phyloP scores from a whole-genome alignment of 2,329 filamentous ascomycete species.

The Ophiostoma quercus region DNA sequence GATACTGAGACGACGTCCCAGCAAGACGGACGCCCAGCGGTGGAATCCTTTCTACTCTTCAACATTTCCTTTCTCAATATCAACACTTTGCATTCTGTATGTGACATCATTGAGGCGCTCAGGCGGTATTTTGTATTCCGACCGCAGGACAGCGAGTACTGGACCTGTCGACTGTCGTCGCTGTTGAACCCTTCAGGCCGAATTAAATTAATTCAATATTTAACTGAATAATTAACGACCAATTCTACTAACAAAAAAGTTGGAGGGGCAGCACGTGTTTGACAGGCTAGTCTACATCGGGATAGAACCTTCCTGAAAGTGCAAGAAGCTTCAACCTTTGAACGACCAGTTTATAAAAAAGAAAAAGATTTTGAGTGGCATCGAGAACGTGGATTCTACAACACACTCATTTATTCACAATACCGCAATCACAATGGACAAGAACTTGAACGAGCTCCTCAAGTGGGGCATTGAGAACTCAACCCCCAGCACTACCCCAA shows the following conservation, averaged over 20 bases:
- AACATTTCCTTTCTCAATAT: not conserved
- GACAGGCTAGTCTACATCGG: conserved; percentile 30
- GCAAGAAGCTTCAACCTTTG: conserved; percentile 27
- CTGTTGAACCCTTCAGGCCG: not conserved
- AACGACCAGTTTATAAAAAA: conserved; percentile 1
- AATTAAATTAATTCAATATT: not conserved
- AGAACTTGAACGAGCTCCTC: conserved; percentile 36
- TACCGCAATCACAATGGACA: conserved; percentile 31
- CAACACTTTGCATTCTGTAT: not conserved
- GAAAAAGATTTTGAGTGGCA: not conserved
- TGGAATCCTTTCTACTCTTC: not conserved
- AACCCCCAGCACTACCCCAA: not conserved
- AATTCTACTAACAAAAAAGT: not conserved
- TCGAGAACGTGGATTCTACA: not conserved
- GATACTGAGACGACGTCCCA: not conserved
- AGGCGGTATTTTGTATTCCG: not conserved
- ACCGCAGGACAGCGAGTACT: not conserved
- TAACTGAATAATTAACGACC: not conserved
- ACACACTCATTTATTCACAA: conserved; percentile 4
- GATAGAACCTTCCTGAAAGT: conserved; percentile 36
- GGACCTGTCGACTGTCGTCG: not conserved
- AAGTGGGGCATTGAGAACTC: conserved; percentile 37
- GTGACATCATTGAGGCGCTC: conserved; percentile 9
- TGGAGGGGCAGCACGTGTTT: conserved; percentile 17
- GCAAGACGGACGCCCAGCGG: not conserved